Base-by-base conservation (phyloP, 164 flowering plant species). In the Magnolia sinica region DNA sequence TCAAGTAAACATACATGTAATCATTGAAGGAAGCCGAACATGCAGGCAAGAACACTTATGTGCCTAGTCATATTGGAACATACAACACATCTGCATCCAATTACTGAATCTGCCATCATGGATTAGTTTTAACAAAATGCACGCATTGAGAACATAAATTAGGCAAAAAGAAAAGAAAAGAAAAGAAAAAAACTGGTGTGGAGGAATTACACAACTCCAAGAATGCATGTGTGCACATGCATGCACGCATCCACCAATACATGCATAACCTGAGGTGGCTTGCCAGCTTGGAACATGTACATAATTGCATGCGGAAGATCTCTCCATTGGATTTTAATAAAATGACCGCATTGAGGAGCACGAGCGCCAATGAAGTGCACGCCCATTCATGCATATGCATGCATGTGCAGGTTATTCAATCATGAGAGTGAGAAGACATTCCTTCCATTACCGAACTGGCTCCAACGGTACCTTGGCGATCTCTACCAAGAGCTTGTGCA, bases 401-500 rank as follows among this genome's bases (percentile, higher is more conserved):
- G 13, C 61, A 55, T 8, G 13, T 16, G 16, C 61, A 55, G 19
- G 61, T 55, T 55, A 16, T 55, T 55, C 16, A 55, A 55, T 55
- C 61, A 55, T 16, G 61, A 11, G 18, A 55, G 18, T 16, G 18
- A 55, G 61, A 16, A 11, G 13, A 55, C 13, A 11, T 55, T 55
- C 61, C 13, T 37, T 37, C 6, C 45, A 10, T 74, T 37, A 75
- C 19, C 65, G 11, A 8, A 16, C 65, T 50, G 61, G 77, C 50
- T 79, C 19, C 49, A 83, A 73, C 49, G 83, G 82, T 55, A 88
- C 78, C 80, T 81, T 90, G 20, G 99, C 82, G 61, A 96, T 96
- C 80, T 93, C 99, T 31, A 93, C 87, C 76, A 96, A 72, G 55
- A 83, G 74, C 83, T 87, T 96, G 87, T 96, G 97, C 4, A 96